These are phyloP conservation scores for Osmanthus fragrans DNA, from an alignment of 257 asterid genomes.

Conservation along the genomic window DNA sequence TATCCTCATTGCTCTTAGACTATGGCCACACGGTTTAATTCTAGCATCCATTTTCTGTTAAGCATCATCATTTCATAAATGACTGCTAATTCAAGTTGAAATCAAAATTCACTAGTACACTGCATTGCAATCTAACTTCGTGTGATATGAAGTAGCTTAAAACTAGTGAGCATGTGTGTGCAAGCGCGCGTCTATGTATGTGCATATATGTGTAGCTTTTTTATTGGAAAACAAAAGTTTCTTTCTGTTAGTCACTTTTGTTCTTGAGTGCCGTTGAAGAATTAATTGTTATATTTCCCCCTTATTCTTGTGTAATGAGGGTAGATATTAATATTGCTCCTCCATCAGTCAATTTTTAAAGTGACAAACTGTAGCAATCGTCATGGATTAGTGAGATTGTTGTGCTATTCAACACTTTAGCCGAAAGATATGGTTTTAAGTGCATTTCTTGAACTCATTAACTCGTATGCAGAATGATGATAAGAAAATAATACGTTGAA, in stretches of 20 bases:
- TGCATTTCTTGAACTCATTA: conserved; percentile 38
- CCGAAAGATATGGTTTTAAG: conserved; percentile 51
- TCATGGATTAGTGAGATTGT: conserved; percentile 38
- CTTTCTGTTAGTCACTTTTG: conserved; percentile 48
- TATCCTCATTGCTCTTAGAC: conserved; percentile 22
- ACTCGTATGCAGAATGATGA: conserved; percentile 22
- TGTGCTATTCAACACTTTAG: conserved; percentile 51
- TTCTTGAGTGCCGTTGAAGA: conserved; percentile 41
- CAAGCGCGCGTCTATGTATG: neutral
- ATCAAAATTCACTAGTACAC: conserved; percentile 18
- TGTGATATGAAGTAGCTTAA: conserved; percentile 45
- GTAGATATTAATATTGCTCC: conserved; percentile 13
- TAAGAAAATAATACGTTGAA: conserved; percentile 6
- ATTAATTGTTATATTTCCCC: conserved; percentile 19
- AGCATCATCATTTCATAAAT: conserved; percentile 35
- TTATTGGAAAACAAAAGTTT: conserved; percentile 39
- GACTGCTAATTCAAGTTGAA: conserved; percentile 33
- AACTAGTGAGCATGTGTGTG: neutral
- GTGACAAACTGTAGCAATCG: conserved; percentile 41
- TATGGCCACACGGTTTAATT: conserved; percentile 30
- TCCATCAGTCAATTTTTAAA: conserved; percentile 27
- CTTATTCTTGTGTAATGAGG: conserved; percentile 28
- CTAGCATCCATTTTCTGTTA: conserved; percentile 13
- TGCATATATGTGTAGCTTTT: neutral
- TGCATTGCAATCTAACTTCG: conserved; percentile 36